These are phyloP conservation scores for Nigrograna mackinnonii DNA, from an alignment of 2,329 filamentous ascomycete genomes.

Conservation along the genomic window DNA sequence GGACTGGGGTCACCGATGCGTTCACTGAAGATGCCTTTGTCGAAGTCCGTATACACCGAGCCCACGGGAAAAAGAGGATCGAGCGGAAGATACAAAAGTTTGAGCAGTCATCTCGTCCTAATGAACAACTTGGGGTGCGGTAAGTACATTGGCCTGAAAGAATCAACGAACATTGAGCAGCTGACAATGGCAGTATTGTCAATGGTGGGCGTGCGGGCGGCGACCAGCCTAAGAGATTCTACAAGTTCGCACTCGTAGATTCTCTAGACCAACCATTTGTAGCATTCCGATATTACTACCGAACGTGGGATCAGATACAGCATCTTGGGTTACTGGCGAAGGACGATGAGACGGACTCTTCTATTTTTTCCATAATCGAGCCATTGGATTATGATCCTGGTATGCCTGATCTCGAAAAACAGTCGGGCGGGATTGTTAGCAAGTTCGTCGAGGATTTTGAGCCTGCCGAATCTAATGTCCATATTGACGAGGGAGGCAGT, in stretches of 20 bases:
- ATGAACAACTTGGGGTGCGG: constrained; percentile 27
- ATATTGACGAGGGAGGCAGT: no score
- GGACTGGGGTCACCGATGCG: constrained; percentile 12
- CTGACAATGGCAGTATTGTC: constrained; percentile 34
- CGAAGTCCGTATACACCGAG: constrained; percentile 48
- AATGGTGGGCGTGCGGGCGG: constrained; percentile 41
- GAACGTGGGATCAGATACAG: constrained; percentile 30
- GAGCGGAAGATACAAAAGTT: constrained; percentile 30
- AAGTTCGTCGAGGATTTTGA: neutral
- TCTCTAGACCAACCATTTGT: constrained; percentile 52
- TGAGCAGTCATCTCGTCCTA: constrained; percentile 20
- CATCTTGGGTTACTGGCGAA: constrained; percentile 23
- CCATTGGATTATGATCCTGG: constrained; percentile 15
- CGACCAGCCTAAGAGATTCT: constrained; percentile 48
- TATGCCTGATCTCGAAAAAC: neutral
- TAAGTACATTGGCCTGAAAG: constrained; percentile 18
- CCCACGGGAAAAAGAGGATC: constrained; percentile 43
- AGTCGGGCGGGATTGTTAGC: neutral
- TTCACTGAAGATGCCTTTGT: constrained; percentile 34
- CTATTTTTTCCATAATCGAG: constrained; percentile 26
- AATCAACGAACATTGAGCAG: neutral
- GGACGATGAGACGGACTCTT: constrained; percentile 4
- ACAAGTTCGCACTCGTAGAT: constrained; percentile 55
- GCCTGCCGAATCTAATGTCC: no score
- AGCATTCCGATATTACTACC: constrained; percentile 47